A percentile compares a stretch with the other conserved stretches of the same genome.
Conservation (phyloP, 2,329 filamentous ascomycete genomes). For the Anisogramma anomala region DNA sequence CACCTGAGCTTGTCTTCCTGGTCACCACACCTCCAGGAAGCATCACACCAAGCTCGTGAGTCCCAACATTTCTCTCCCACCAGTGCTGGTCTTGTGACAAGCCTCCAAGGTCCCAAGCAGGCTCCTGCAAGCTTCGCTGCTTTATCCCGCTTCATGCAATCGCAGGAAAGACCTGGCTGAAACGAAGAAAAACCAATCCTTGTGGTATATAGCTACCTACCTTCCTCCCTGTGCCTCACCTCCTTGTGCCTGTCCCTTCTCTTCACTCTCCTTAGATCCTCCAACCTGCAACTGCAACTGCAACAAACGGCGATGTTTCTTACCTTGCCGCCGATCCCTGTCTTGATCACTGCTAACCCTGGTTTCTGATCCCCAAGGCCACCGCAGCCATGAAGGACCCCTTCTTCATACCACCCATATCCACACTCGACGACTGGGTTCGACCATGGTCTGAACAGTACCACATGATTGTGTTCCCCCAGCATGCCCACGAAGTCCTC, state of each 20-base stretch:
- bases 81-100: constrained; percentile 4
- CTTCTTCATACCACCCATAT: constrained; percentile 52
- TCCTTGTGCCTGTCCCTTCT: background rate
- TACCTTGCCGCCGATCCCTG: background rate
- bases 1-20: background rate
- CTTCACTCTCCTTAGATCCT: no score
- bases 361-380: constrained; percentile 1
- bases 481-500: constrained; percentile 68
- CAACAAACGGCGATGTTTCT: background rate
- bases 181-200: no score
- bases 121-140: background rate
- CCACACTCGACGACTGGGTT: constrained; percentile 43
- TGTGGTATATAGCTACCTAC: background rate
- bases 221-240: no score
- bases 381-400: constrained; percentile 54
- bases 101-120: constrained; percentile 8
- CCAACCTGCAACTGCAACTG: no score
- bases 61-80: constrained; percentile 12
- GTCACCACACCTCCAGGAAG: background rate
- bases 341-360: background rate
- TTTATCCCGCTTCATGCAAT: no score
- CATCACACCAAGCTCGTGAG: constrained; percentile 1
- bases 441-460: constrained; percentile 54
- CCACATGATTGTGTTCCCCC: constrained; percentile 52
- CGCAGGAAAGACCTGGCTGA: no score